Evolutionary conservation across 2,329 filamentous ascomycete species (phyloP).

Genomic region (Xylariaceae sp.): DNA sequence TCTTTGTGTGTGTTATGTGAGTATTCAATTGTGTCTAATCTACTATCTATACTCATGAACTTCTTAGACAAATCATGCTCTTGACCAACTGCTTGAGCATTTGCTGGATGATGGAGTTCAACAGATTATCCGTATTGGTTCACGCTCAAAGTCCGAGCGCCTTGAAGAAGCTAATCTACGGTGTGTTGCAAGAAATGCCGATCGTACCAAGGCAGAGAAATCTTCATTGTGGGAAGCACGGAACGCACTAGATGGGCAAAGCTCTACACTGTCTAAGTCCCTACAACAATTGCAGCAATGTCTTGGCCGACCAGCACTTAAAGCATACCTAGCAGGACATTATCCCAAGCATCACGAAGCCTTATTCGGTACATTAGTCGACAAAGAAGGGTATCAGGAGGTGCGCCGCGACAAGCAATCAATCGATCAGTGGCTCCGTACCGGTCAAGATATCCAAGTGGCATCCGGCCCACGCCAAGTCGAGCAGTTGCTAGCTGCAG

Average conservation of each 20-base stretch:
- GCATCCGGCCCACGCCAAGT: slow-evolving; percentile 1
- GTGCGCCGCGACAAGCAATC: slow-evolving; percentile 17
- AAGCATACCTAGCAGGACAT: slow-evolving; percentile 17
- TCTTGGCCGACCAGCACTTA: slow-evolving; percentile 13
- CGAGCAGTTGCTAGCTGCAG: slow-evolving; percentile 9
- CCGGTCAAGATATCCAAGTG: background rate
- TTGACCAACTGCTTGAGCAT: slow-evolving; percentile 58
- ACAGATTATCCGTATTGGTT: slow-evolving; percentile 60
- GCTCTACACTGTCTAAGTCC: slow-evolving; percentile 1
- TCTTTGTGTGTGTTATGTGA: slow-evolving; percentile 45
- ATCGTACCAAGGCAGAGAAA: slow-evolving; percentile 39
- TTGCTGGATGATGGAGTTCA: slow-evolving; percentile 44
- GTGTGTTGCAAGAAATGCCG: slow-evolving; percentile 27
- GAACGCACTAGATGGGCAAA: slow-evolving; percentile 11
- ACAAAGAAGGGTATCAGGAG: slow-evolving; percentile 25
- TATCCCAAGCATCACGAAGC: slow-evolving; percentile 21
- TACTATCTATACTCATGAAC: too few relatives aligned
- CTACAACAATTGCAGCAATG: slow-evolving; percentile 15
- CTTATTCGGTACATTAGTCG: slow-evolving; percentile 25
- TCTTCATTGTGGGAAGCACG: slow-evolving; percentile 25
- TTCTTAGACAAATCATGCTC: slow-evolving; percentile 40
- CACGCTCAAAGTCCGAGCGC: slow-evolving; percentile 50
- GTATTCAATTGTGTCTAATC: background rate
- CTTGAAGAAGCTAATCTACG: slow-evolving; percentile 50
- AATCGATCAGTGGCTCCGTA: slow-evolving; percentile 21